Conservation (phyloP, 306 rosid species). For the Trifolium repens region DNA sequence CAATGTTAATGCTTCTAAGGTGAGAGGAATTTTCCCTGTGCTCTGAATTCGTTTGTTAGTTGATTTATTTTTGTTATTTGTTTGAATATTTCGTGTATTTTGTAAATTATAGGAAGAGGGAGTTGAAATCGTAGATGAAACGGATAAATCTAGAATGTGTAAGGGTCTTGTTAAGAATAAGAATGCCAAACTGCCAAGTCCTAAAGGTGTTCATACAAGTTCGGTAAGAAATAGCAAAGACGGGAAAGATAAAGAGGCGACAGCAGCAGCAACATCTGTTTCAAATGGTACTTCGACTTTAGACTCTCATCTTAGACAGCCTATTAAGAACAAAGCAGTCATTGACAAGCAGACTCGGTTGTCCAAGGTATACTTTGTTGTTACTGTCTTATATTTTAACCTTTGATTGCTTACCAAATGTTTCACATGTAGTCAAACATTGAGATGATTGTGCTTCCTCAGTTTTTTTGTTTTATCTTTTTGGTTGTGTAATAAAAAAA, state of each 20-base stretch:
- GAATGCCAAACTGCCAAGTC: slow-evolving; percentile 56
- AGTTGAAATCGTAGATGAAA: slow-evolving; percentile 44
- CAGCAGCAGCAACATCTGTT: slow-evolving; percentile 48
- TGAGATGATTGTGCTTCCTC: slow-evolving; percentile 10
- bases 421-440: background rate
- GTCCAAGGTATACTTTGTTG: slow-evolving; percentile 53
- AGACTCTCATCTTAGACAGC: slow-evolving; percentile 58
- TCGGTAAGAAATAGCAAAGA: slow-evolving; percentile 58
- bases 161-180: slow-evolving; percentile 63
- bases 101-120: slow-evolving; percentile 57
- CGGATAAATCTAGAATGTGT: slow-evolving; percentile 48
- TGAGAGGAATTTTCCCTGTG: slow-evolving; percentile 8
- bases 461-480: slow-evolving; percentile 28
- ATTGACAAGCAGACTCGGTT: slow-evolving; percentile 60
- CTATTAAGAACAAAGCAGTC: slow-evolving; percentile 53
- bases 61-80: background rate
- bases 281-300: slow-evolving; percentile 64
- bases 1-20: slow-evolving; percentile 62
- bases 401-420: too few relatives aligned
- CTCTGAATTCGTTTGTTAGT: slow-evolving; percentile 22
- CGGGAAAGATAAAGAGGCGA: slow-evolving; percentile 56
- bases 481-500: slow-evolving; percentile 3
- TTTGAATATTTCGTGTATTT: slow-evolving; percentile 38
- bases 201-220: slow-evolving; percentile 49
- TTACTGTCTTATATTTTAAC: too few relatives aligned